Percentiles rank a stretch among this genome's conserved stretches.
Evolutionary conservation across 257 asterid genomes (phyloP).

Genomic region (Salvia splendens): DNA sequence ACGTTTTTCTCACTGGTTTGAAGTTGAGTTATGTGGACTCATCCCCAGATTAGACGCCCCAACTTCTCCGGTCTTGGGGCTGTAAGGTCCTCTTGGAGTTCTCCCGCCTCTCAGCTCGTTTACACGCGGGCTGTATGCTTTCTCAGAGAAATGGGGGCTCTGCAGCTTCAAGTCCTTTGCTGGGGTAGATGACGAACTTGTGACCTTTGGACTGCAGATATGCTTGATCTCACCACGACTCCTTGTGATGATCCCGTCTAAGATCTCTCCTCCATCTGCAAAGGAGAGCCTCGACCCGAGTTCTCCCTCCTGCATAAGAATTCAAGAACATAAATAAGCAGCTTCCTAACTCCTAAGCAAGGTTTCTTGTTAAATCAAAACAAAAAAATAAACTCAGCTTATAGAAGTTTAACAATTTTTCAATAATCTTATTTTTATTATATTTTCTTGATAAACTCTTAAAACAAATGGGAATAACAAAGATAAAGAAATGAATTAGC

Average conservation of each 20-base stretch:
- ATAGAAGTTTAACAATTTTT: too few species aligned
- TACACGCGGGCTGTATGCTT: slow-evolving; percentile 59
- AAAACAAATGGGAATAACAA: too few species aligned
- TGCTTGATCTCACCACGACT: slow-evolving; percentile 86
- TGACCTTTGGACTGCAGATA: slow-evolving; percentile 57
- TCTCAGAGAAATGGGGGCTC: slow-evolving; percentile 65
- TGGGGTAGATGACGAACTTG: slow-evolving; percentile 67
- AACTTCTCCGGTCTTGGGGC: slow-evolving; percentile 56
- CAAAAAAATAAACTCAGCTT: too few species aligned
- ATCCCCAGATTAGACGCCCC: slow-evolving; percentile 57
- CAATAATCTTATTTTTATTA: too few species aligned
- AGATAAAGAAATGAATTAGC: too few species aligned
- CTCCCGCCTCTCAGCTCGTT: slow-evolving; percentile 53
- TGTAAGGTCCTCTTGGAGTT: slow-evolving; percentile 47
- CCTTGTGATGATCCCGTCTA: slow-evolving; percentile 78
- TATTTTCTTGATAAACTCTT: neutral
- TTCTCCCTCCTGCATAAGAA: slow-evolving; percentile 60
- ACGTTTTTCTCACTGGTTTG: slow-evolving; percentile 25
- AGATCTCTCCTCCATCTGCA: slow-evolving; percentile 68
- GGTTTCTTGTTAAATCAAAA: too few species aligned
- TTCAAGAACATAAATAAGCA: neutral
- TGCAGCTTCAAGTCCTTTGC: slow-evolving; percentile 53
- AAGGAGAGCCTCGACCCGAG: slow-evolving; percentile 47
- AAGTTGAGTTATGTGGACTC: slow-evolving; percentile 44
- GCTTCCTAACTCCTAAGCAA: too few species aligned